These are phyloP conservation scores for Hebeloma cylindrosporum DNA, from an alignment of 768 basidiomycete species.

Conservation along the genomic window DNA sequence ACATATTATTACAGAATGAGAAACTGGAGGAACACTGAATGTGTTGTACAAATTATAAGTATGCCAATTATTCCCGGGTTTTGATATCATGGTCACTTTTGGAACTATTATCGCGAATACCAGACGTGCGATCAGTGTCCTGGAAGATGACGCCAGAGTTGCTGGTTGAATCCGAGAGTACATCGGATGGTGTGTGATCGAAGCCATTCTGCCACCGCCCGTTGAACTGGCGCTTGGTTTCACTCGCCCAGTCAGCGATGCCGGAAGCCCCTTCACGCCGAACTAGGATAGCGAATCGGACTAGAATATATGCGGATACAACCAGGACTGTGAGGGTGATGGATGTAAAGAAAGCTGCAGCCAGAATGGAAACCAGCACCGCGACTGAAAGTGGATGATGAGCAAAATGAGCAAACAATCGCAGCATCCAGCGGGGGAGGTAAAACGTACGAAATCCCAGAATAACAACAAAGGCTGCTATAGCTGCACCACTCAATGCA, in stretches of 20 bases:
- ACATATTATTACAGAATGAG: too few species aligned
- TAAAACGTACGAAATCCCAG: constrained; percentile 20
- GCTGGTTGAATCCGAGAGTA: constrained; percentile 8
- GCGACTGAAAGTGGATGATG: constrained; percentile 11
- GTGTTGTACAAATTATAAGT: too few species aligned
- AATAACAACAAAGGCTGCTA: constrained; percentile 17
- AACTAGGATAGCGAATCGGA: constrained; percentile 19
- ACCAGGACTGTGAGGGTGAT: constrained; percentile 20
- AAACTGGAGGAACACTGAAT: too few species aligned
- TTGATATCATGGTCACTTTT: too few species aligned
- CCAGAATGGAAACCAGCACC: constrained; percentile 20
- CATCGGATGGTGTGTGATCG: background rate
- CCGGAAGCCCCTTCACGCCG: constrained; percentile 24
- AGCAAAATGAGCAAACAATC: too few species aligned
- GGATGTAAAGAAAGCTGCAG: constrained; percentile 22
- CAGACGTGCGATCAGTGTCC: background rate
- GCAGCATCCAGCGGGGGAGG: too few species aligned
- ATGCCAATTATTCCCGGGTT: too few species aligned
- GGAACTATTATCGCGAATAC: background rate
- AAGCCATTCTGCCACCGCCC: background rate
- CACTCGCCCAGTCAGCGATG: constrained; percentile 17
- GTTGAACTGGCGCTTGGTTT: constrained; percentile 18
- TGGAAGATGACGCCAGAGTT: constrained; percentile 2
- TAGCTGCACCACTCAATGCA: constrained; percentile 19
- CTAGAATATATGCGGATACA: constrained; percentile 21